Conservation (phyloP, 208 protist species). For the Leishmania gerbilli region DNA sequence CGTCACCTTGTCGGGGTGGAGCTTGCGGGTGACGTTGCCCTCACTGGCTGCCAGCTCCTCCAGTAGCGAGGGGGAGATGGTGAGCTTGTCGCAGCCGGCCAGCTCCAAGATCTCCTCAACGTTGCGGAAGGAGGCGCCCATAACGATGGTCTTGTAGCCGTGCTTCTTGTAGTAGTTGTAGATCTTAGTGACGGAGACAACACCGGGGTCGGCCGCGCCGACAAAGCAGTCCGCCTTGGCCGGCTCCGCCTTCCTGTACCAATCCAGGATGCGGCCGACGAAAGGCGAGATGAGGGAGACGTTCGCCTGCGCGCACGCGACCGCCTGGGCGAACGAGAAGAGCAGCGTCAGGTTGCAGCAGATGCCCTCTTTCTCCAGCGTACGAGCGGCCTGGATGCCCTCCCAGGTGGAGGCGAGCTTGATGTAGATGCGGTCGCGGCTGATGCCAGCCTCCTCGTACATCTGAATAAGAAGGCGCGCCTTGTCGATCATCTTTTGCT, state of each 20-base stretch:
- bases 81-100: conserved; percentile 97
- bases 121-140: conserved; percentile 98
- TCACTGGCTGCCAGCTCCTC: conserved; percentile 81
- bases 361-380: conserved; percentile 96
- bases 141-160: conserved; percentile 97
- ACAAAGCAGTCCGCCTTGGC: conserved; percentile 56
- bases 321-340: conserved; percentile 96
- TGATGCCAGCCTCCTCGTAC: conserved; percentile 95
- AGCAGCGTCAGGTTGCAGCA: conserved; percentile 98
- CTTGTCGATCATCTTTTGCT: conserved; percentile 92
- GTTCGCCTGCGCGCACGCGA: conserved; percentile 93
- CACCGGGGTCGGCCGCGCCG: conserved; percentile 92
- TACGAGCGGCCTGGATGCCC: conserved; percentile 93
- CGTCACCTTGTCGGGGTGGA: conserved; percentile 50
- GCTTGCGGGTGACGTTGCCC: conserved; percentile 52
- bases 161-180: conserved; percentile 98
- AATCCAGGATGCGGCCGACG: conserved; percentile 97
- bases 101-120: conserved; percentile 92
- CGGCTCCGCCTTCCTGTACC: conserved; percentile 86
- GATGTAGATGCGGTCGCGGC: conserved; percentile 93
- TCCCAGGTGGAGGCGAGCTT: conserved; percentile 99
- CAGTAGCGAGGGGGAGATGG: conserved; percentile 96
- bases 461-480: conserved; percentile 92
- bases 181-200: conserved; percentile 94
- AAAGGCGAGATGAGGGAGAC: conserved; percentile 97